phyloP scores from a whole-genome alignment of 208 protist species.

The Blechomonas ayalai region DNA sequence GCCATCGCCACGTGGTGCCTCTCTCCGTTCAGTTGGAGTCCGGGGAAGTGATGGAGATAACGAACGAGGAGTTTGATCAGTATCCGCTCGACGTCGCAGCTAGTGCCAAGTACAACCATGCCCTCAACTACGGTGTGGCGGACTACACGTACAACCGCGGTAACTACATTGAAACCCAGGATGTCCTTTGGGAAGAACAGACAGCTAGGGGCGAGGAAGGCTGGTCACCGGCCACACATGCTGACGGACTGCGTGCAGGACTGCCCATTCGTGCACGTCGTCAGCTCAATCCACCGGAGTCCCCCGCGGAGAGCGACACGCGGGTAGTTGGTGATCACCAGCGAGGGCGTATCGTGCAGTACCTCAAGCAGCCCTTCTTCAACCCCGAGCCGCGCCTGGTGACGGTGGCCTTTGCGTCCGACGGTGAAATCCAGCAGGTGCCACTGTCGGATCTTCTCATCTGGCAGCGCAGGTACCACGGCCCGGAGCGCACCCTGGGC shows the following conservation, averaged over 20 bases:
- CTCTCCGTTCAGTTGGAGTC: constrained; percentile 63
- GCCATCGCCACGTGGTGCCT: constrained; percentile 37
- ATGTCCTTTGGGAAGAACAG: constrained; percentile 74
- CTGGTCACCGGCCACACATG: constrained; percentile 83
- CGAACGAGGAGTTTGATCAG: constrained; percentile 47
- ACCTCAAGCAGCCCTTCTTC: constrained; percentile 73
- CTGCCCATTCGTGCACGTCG: constrained; percentile 73
- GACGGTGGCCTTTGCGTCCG: constrained; percentile 51
- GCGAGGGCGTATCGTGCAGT: constrained; percentile 58
- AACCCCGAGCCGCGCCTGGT: constrained; percentile 80
- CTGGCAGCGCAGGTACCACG: constrained; percentile 80
- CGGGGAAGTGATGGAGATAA: constrained; percentile 60
- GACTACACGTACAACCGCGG: constrained; percentile 82
- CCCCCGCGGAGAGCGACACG: no score
- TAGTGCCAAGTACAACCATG: constrained; percentile 44
- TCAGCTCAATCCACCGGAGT: constrained; percentile 5
- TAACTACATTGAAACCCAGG: constrained; percentile 89
- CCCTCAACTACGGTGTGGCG: constrained; percentile 73
- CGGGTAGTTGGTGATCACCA: constrained; percentile 49
- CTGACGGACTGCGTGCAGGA: constrained; percentile 58
- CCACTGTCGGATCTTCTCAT: constrained; percentile 68
- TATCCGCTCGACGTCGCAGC: constrained; percentile 61
- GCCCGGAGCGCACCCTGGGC: constrained; percentile 76
- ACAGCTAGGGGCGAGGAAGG: constrained; percentile 63
- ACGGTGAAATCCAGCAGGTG: constrained; percentile 51